Conservation (phyloP, 306 rosid species). For the Acacia melanoxylon region DNA sequence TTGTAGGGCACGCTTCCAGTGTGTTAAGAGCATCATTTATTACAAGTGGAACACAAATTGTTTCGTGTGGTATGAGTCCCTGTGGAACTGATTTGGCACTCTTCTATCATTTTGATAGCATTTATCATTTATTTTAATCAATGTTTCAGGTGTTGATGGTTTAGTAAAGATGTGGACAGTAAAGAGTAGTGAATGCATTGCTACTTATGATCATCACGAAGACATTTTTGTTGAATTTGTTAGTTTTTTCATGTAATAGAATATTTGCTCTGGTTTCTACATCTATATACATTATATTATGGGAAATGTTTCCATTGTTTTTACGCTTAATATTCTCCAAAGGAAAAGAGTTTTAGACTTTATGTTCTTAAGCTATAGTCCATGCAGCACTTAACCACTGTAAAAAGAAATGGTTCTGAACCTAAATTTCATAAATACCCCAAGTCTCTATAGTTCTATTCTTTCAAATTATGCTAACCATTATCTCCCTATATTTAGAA, state of each 20-base stretch:
- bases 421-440: constrained; percentile 1
- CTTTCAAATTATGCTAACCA: constrained; percentile 8
- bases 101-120: constrained; percentile 9
- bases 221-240: constrained; percentile 43
- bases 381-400: background rate
- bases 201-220: constrained; percentile 86
- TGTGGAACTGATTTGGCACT: constrained; percentile 25
- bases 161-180: constrained; percentile 88
- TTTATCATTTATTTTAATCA: constrained; percentile 26
- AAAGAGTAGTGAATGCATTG: constrained; percentile 80
- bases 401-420: background rate
- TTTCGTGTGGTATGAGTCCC: constrained; percentile 71
- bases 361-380: background rate
- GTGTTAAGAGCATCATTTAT: constrained; percentile 90
- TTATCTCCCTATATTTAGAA: background rate
- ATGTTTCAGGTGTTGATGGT: constrained; percentile 85
- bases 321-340: background rate
- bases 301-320: background rate
- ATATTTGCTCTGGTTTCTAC: constrained; percentile 10
- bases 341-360: background rate
- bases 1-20: no score
- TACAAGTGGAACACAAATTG: constrained; percentile 88
- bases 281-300: background rate
- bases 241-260: background rate
- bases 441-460: background rate